Evolutionary conservation across 768 basidiomycete species (phyloP), one percentile per base, ranked within the genome.

Genomic region (Tephrocybe sp.): DNA sequence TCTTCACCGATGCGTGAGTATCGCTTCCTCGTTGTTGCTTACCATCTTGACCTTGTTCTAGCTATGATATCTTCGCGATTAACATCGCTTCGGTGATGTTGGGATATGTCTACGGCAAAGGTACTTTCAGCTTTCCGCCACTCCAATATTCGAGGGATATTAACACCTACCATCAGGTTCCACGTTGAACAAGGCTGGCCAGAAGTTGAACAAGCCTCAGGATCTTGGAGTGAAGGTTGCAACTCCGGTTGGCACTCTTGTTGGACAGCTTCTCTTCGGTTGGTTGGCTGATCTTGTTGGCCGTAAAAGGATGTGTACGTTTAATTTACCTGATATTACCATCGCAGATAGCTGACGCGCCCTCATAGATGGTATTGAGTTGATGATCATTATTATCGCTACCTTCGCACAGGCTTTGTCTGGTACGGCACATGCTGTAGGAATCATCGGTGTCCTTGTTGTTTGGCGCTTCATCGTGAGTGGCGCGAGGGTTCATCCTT

Each of bases 11-110:
- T 71, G 84, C 86, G 80, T 84, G 58, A 59, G 79, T 68, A 0
- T 24, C 15, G 38, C 17, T 14, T 30, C 42, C 32, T 40, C 14
- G 18, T 36, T 41, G 33, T 50, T 42, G 45, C 2, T 47, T 20
- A 23, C 21, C 48, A 6, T 51, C 17, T 39, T 33, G 32, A 40
- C 20, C 39, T 20, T 24, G 23, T 25, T 8, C 15, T 49, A 82
- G 81, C 52, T 90, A 90, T 61, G 91, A 93, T 55, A 86, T 95
- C 53, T 97, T 94, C 62, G 88, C 90, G 6, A 95, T 95, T 71
- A 91, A 86, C 67, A 89, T 95, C 39, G 91, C 83, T 0, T 82
- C 88, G 0, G 75, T 75, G 0, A 94, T 95, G 90, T 69, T 96
- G 50, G 90, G 86, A 21, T 90, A 86, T 61, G 84, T 93, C 50